Evolutionary conservation across 352 stramenopile genomes (phyloP).

Genomic region (Globisporangium nunn): DNA sequence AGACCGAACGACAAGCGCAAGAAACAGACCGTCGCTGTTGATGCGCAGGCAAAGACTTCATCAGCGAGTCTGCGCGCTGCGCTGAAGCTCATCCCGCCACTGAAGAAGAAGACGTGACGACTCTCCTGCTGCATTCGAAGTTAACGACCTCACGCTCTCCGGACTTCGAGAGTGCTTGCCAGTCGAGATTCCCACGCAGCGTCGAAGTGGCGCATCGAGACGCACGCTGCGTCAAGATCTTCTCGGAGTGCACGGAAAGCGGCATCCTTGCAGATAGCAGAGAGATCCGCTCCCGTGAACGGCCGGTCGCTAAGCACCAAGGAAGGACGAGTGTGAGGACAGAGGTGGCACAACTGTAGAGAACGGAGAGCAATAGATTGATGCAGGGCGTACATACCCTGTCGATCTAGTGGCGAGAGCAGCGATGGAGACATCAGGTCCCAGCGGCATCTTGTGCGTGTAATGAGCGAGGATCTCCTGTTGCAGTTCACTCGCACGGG

Average conservation of each 20-base stretch:
- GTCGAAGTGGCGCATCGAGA: conserved; percentile 39
- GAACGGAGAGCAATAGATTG: neutral
- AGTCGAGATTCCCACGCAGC: conserved; percentile 37
- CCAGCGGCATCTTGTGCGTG: conserved; percentile 64
- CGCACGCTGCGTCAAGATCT: conserved; percentile 27
- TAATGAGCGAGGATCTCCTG: conserved; percentile 66
- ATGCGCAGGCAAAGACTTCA: neutral
- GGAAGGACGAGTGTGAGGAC: conserved; percentile 6
- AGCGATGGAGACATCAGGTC: conserved; percentile 40
- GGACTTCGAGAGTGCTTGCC: conserved; percentile 2
- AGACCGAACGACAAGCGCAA: neutral
- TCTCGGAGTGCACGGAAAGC: conserved; percentile 70
- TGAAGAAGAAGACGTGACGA: neutral
- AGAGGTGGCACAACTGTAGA: neutral
- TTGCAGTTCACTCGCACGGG: neutral
- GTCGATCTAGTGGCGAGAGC: conserved; percentile 28
- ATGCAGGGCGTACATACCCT: conserved; percentile 17
- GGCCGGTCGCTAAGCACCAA: conserved; percentile 17
- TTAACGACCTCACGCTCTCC: conserved; percentile 15
- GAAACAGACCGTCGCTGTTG: neutral
- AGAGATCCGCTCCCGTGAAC: conserved; percentile 61
- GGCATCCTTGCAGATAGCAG: conserved; percentile 73
- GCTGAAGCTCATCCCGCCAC: conserved; percentile 13
- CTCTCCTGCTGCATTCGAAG: neutral
- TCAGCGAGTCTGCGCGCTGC: conserved; percentile 7